phyloP scores from a whole-genome alignment of 164 flowering plant species.

The Tinospora cordifolia region DNA sequence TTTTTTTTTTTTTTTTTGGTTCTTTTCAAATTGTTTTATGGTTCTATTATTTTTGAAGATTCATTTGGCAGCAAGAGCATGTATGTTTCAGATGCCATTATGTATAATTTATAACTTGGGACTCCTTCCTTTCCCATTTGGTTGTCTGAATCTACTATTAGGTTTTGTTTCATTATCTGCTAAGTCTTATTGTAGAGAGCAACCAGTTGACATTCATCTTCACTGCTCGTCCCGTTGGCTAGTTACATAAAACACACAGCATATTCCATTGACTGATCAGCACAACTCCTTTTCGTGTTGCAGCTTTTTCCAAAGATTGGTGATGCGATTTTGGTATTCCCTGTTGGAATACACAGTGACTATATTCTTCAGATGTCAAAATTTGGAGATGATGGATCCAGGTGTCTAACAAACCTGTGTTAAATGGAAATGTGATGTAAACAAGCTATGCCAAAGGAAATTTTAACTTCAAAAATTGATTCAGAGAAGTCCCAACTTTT shows the following conservation, averaged over 20 bases:
- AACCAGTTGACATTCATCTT: not conserved
- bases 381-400: not conserved
- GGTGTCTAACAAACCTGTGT: not conserved
- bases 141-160: not conserved
- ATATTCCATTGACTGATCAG: not conserved
- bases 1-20: not conserved
- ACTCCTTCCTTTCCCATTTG: not conserved
- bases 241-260: not conserved
- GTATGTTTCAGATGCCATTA: too few relatives aligned
- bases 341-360: constrained; percentile 1
- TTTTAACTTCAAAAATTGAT: not conserved
- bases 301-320: not conserved
- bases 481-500: not conserved
- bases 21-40: not conserved
- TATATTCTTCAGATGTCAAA: not conserved
- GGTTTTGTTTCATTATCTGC: not conserved
- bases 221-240: not conserved
- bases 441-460: not conserved
- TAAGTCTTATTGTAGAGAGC: not conserved
- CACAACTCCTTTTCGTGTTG: not conserved
- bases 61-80: not conserved
- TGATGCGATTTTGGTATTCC: not conserved
- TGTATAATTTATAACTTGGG: too few relatives aligned
- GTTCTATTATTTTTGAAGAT: not conserved
- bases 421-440: not conserved